Base-by-base conservation (phyloP, 441 rosid genomes). In the Jatropha multifida region DNA sequence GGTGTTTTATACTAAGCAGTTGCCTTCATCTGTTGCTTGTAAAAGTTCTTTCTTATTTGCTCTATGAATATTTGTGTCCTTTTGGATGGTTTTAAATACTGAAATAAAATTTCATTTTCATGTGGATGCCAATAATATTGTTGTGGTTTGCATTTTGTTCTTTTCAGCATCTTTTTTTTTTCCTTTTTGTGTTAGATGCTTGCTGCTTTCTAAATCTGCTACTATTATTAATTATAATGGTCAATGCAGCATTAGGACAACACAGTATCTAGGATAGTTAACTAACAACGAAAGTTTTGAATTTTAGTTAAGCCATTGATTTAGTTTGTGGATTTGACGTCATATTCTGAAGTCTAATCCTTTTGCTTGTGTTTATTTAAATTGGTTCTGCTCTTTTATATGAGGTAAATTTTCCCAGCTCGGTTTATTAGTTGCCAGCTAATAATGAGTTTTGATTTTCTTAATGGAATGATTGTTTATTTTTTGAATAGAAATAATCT, bases 301-400 rank as follows among this genome's bases (percentile, higher is more conserved):
- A 73, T 17, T 51, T 12, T 64, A 64, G 2, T 38, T 41, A 65
- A 64, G 70, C 23, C 60, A 52, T 51, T 51, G 46, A 51, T 62
- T 18, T 38, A 15, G 20, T 46, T 12, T 60, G 46, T n/a, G 32
- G 32, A 61, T 62, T 72, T 61, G 67, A 23, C 38, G 14, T 60
- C 4, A 61, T 7, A 27, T 59, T 14, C 0, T 26, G 41, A 37
- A 62, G 69, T 18, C 20, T 51, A 63, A 20, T 51, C 9, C 41
- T 14, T 7, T 18, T n/a, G 18, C 46, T 14, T 13, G 2, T 7
- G 3, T 48, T 12, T 23, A 20, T 23, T 20, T 56, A 56, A 56
- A 56, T 56, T 59, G 37, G 6, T 26, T 12, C 4, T n/a, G 41
- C 18, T 13, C 13, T 64, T 64, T 40, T 7, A 63, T 6, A 17